Evolutionary conservation across 2,329 filamentous ascomycete species (phyloP).

Genomic region (Colletotrichum lentis): DNA sequence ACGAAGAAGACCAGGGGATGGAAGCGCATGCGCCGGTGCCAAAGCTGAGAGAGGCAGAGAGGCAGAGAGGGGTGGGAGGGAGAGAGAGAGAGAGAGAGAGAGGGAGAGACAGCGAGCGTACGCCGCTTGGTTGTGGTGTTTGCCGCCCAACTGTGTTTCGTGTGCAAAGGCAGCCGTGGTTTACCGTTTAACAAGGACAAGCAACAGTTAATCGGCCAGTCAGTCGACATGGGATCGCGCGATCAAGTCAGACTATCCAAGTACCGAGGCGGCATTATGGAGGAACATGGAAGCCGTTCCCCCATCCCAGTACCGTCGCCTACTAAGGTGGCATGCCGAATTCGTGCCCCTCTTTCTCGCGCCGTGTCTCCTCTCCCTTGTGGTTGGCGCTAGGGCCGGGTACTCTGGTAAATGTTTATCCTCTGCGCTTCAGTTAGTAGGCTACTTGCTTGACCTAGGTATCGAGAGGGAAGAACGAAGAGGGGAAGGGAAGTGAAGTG

Average conservation of each 20-base stretch:
- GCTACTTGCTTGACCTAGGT: constrained; percentile 13
- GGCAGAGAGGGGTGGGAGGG: background rate
- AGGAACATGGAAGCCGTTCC: constrained; percentile 15
- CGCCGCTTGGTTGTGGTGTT: background rate
- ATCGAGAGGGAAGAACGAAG: too few species aligned
- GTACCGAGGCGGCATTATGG: constrained; percentile 13
- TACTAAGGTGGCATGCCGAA: background rate
- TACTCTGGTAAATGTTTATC: constrained; percentile 36
- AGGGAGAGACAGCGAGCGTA: too few species aligned
- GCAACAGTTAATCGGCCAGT: background rate
- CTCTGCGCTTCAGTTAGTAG: background rate
- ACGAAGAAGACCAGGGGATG: constrained; percentile 18
- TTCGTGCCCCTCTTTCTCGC: constrained; percentile 18
- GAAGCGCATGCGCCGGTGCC: constrained; percentile 17
- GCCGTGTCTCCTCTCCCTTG: constrained; percentile 3
- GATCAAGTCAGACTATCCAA: background rate
- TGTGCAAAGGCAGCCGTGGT: constrained; percentile 8
- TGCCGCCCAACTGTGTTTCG: constrained; percentile 16
- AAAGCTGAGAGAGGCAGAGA: constrained; percentile 8
- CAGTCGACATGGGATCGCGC: background rate
- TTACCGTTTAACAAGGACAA: constrained; percentile 7
- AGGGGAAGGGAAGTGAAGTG: too few species aligned
- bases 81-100: background rate
- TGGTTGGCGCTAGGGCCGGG: background rate
- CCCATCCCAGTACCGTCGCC: background rate